Evolutionary conservation across 192 early-diverging fungal species (phyloP).

Genomic region (Jimgerdemannia flammicorona): DNA sequence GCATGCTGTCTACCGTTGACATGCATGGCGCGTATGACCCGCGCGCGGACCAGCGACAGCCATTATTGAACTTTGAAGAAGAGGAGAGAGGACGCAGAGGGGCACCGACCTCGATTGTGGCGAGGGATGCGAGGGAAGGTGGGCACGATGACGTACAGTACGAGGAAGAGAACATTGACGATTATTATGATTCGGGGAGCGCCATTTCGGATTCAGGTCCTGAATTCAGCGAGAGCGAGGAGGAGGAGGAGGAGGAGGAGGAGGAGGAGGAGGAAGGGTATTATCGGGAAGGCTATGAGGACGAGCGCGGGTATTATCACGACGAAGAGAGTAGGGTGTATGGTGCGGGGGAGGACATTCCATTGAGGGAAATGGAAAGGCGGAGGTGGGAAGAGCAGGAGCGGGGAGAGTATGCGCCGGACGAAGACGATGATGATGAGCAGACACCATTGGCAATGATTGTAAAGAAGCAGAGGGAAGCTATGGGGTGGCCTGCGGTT

Average conservation of each 20-base stretch:
- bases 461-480: not conserved
- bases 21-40: not conserved
- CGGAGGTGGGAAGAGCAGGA: not conserved
- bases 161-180: not conserved
- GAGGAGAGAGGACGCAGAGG: not conserved
- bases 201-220: not conserved
- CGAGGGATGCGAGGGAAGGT: not conserved
- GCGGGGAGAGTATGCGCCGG: not conserved
- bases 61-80: not conserved
- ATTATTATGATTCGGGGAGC: constrained; percentile 1
- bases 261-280: not conserved
- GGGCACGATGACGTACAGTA: not conserved
- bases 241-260: constrained; percentile 2
- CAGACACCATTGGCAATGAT: not conserved
- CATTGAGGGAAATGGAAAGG: not conserved
- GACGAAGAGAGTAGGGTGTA: not conserved
- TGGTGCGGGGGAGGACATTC: not conserved
- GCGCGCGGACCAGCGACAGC: not conserved
- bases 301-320: not conserved
- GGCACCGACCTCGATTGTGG: not conserved
- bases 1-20: constrained; percentile 8
- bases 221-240: not conserved
- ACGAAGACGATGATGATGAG: not conserved
- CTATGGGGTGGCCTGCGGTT: not conserved
- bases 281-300: not conserved